Conservation (phyloP, 805 yeast genomes). For the Metschnikowia hibisci region DNA sequence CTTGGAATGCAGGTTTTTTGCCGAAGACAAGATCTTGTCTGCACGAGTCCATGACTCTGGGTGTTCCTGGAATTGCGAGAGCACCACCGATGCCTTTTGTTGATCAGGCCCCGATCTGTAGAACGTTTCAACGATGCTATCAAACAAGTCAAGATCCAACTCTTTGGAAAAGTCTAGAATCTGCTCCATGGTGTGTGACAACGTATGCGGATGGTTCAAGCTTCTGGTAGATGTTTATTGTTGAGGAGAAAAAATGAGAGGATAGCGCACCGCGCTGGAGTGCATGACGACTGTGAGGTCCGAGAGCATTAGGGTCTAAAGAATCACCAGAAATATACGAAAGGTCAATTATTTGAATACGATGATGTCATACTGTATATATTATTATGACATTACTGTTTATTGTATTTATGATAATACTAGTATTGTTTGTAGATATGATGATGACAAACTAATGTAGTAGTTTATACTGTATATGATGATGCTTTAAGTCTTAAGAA, state of each 20-base stretch:
- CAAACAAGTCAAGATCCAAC: conserved; percentile 74
- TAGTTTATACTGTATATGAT: no score
- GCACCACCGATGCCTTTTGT: conserved; percentile 63
- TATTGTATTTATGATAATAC: no score
- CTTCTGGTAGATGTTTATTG: not conserved
- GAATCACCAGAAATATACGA: no score
- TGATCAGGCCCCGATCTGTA: conserved; percentile 68
- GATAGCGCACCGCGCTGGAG: not conserved
- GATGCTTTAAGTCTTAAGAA: no score
- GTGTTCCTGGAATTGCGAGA: conserved; percentile 84
- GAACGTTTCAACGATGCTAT: conserved; percentile 79
- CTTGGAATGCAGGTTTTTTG: conserved; percentile 81
- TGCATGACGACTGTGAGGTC: not conserved
- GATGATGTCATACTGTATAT: no score
- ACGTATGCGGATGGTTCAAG: conserved; percentile 2
- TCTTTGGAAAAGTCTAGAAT: conserved; percentile 84
- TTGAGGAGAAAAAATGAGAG: conserved; percentile 7
- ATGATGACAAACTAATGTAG: no score
- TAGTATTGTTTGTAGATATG: no score
- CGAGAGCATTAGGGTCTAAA: no score
- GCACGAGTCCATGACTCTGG: conserved; percentile 96
- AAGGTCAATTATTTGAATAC: no score
- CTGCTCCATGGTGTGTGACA: conserved; percentile 59
- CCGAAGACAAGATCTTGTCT: conserved; percentile 77
- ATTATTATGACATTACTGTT: no score